Conservation (phyloP, 2,329 filamentous ascomycete species). For the Aspergillus arachidicola region DNA sequence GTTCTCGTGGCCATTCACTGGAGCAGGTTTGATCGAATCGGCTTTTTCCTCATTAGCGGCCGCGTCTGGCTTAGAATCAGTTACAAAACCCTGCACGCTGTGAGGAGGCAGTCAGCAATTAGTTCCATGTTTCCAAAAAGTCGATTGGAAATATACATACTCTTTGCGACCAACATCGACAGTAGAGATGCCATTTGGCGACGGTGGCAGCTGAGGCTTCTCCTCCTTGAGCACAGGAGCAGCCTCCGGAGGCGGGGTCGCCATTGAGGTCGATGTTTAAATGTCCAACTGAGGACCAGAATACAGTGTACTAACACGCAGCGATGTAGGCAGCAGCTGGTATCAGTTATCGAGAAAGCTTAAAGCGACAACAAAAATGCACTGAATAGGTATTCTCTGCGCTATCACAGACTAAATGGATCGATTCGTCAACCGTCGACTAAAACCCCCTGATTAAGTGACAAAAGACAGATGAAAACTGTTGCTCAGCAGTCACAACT, state of each 20-base stretch:
- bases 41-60: slow-evolving; percentile 18
- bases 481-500: slow-evolving; percentile 22
- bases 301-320: slow-evolving; percentile 31
- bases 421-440: slow-evolving; percentile 29
- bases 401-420: slow-evolving; percentile 35
- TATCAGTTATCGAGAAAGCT: slow-evolving; percentile 27
- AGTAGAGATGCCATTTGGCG: slow-evolving; percentile 36
- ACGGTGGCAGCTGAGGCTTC: slow-evolving; percentile 43
- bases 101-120: slow-evolving; percentile 20
- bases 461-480: slow-evolving; percentile 26
- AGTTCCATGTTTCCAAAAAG: background rate
- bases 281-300: slow-evolving; percentile 26
- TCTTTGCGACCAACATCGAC: slow-evolving; percentile 29
- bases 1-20: slow-evolving; percentile 35
- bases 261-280: slow-evolving; percentile 35
- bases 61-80: slow-evolving; percentile 29
- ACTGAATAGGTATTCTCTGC: slow-evolving; percentile 38
- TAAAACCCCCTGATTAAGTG: slow-evolving; percentile 30
- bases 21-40: slow-evolving; percentile 19
- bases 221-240: slow-evolving; percentile 41
- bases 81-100: slow-evolving; percentile 27
- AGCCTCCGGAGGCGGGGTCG: slow-evolving; percentile 47
- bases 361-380: slow-evolving; percentile 31
- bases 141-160: slow-evolving; percentile 28
- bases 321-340: slow-evolving; percentile 22